Percentiles rank a stretch among this genome's conserved stretches.
These are phyloP conservation scores for Trichoderma asperelloides DNA, from an alignment of 495 filamentous ascomycete species.

Conservation along the genomic window DNA sequence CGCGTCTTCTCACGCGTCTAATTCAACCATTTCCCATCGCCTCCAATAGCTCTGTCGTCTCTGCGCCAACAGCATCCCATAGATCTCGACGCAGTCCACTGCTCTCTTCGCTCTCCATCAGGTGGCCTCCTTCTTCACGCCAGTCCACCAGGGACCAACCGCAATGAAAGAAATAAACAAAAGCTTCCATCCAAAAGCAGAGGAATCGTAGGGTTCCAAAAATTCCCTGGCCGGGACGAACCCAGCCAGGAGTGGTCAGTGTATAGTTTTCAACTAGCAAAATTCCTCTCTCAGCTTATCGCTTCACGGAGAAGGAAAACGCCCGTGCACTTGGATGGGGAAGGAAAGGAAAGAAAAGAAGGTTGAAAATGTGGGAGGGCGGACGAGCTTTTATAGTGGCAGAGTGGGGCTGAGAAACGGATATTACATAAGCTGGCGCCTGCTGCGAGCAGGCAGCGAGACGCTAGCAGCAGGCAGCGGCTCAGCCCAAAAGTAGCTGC, in stretches of 20 bases:
- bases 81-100: no score
- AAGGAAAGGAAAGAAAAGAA: slow-evolving; percentile 9
- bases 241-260: slow-evolving; percentile 23
- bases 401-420: background rate
- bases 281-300: slow-evolving; percentile 16
- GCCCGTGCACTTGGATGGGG: slow-evolving; percentile 12
- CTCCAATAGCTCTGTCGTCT: no score
- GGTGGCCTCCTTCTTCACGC: slow-evolving; percentile 10
- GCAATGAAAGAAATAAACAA: slow-evolving; percentile 18
- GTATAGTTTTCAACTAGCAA: slow-evolving; percentile 31
- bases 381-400: slow-evolving; percentile 9
- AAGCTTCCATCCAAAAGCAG: background rate
- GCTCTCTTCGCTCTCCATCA: background rate
- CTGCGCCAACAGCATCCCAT: no score
- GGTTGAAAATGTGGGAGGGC: background rate
- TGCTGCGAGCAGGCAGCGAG: background rate
- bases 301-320: slow-evolving; percentile 13
- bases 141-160: slow-evolving; percentile 9
- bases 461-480: background rate
- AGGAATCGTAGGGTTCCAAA: slow-evolving; percentile 17
- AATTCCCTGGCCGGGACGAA: slow-evolving; percentile 22
- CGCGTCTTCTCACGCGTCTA: no score
- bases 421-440: background rate
- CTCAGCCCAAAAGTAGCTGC: background rate
- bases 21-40: no score